Evolutionary conservation across 2,329 filamentous ascomycete species (phyloP).

Genomic region (Incumbomyces lentus): DNA sequence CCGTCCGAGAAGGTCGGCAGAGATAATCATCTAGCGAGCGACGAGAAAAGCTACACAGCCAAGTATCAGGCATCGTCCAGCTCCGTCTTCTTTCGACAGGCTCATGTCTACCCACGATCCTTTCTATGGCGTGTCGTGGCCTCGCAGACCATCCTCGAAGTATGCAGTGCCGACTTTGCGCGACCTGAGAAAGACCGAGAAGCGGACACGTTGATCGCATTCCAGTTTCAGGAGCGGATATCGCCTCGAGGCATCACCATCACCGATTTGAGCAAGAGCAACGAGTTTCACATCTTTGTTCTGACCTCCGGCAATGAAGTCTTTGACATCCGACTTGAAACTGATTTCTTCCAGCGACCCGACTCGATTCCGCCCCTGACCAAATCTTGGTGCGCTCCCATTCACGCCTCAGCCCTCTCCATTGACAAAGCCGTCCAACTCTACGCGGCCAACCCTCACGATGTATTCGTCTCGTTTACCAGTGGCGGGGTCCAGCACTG

Average conservation of each 20-base stretch:
- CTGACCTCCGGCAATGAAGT: slow-evolving; percentile 70
- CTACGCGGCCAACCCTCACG: slow-evolving; percentile 60
- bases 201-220: slow-evolving; percentile 62
- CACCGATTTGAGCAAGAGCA: slow-evolving; percentile 66
- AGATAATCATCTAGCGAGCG: slow-evolving; percentile 6
- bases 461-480: slow-evolving; percentile 61
- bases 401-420: slow-evolving; percentile 59
- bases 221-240: slow-evolving; percentile 66
- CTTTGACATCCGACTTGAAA: slow-evolving; percentile 71
- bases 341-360: slow-evolving; percentile 65
- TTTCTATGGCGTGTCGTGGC: slow-evolving; percentile 89
- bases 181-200: slow-evolving; percentile 56
- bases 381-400: slow-evolving; percentile 61
- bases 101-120: slow-evolving; percentile 65
- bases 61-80: slow-evolving; percentile 66
- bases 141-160: slow-evolving; percentile 66
- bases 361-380: slow-evolving; percentile 58
- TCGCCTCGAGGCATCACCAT: slow-evolving; percentile 70
- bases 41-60: slow-evolving; percentile 59
- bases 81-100: slow-evolving; percentile 73
- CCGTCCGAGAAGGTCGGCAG: slow-evolving; percentile 8
- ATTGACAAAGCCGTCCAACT: slow-evolving; percentile 64
- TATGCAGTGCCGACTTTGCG: slow-evolving; percentile 72
- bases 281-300: slow-evolving; percentile 68
- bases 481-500: slow-evolving; percentile 51